These are phyloP conservation scores for Aspergillus vadensis DNA, from an alignment of 2,329 filamentous ascomycete species.

Conservation along the genomic window DNA sequence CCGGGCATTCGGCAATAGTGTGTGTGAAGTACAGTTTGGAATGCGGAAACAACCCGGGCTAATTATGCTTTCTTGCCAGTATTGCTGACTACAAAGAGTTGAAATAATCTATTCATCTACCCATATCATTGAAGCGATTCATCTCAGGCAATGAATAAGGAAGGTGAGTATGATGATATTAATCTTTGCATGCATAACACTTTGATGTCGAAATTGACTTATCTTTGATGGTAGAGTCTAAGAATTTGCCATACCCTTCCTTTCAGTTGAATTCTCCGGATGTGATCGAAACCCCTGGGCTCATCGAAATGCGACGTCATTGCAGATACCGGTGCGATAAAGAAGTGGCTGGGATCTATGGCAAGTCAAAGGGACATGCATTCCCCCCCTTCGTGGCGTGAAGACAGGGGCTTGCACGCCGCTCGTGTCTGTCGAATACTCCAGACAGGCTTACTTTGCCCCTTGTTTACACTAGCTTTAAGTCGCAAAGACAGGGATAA, in stretches of 20 bases:
- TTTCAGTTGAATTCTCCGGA: background rate
- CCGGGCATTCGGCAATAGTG: conserved; percentile 7
- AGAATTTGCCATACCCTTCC: background rate
- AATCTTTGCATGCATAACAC: background rate
- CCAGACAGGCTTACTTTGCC: background rate
- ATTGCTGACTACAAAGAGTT: background rate
- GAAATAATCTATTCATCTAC: too few relatives aligned
- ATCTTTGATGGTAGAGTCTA: too few relatives aligned
- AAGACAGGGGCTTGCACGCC: background rate
- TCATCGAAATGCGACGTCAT: background rate
- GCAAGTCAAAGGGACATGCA: background rate
- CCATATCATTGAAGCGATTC: too few relatives aligned
- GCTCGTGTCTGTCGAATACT: background rate
- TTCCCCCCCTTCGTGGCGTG: conserved; percentile 7
- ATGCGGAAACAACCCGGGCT: background rate
- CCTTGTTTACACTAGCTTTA: background rate
- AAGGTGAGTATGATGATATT: background rate
- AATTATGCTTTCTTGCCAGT: background rate
- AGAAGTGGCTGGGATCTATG: background rate
- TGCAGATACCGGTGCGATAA: background rate
- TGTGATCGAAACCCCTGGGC: background rate
- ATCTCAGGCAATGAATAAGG: background rate
- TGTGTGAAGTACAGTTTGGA: background rate
- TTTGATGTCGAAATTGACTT: background rate
- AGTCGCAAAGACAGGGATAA: background rate